phyloP scores from a whole-genome alignment of 2,329 filamentous ascomycete species.

The Immersiporthe knoxdaviesiana region DNA sequence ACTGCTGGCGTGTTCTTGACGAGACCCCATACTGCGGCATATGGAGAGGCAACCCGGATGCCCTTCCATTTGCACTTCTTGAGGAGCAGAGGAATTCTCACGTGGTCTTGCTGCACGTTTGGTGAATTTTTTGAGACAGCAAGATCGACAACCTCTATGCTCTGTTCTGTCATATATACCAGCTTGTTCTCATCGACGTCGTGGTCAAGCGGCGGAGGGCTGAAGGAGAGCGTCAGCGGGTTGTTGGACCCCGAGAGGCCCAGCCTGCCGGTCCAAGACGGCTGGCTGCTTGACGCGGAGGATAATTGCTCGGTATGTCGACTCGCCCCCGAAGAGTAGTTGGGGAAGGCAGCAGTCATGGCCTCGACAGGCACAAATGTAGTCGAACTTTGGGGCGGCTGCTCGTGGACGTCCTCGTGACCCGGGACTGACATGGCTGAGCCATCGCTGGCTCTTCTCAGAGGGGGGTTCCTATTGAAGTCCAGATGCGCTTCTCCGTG shows the following conservation, averaged over 20 bases:
- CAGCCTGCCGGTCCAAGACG: background rate
- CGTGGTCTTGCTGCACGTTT: background rate
- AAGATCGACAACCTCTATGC: conserved; percentile 9
- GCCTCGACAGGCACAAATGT: background rate
- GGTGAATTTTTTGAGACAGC: background rate
- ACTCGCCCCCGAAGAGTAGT: background rate
- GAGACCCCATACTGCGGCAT: conserved; percentile 19
- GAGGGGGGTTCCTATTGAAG: background rate
- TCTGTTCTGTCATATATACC: conserved; percentile 6
- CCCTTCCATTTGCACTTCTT: conserved; percentile 13
- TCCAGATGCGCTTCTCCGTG: background rate
- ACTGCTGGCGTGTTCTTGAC: background rate
- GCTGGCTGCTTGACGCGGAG: background rate
- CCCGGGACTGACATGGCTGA: background rate
- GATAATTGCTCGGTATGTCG: background rate
- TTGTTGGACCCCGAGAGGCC: background rate
- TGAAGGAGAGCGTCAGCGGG: background rate
- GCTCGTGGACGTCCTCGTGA: background rate
- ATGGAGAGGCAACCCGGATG: conserved; percentile 15
- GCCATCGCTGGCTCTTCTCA: background rate
- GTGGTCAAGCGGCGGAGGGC: conserved; percentile 13
- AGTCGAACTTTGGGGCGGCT: background rate
- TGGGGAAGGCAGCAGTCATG: background rate
- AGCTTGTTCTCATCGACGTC: conserved; percentile 16
- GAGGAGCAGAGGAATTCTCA: background rate